Conservation (phyloP, 2,329 filamentous ascomycete genomes). For the Colletotrichum sp. region DNA sequence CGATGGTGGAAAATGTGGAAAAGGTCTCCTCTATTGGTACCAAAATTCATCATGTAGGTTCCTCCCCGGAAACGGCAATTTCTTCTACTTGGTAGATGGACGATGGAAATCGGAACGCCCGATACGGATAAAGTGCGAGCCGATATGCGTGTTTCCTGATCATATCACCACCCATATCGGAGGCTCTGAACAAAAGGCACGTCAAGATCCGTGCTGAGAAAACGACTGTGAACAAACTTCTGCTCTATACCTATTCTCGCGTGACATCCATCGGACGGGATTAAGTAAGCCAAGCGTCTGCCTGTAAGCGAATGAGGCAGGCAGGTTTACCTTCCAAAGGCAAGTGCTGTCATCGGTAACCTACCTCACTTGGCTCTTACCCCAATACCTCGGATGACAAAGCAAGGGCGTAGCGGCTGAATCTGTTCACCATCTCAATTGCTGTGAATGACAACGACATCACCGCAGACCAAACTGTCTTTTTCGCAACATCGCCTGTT, state of each 20-base stretch:
- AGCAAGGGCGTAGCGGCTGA: slow-evolving; percentile 6
- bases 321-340: not conserved
- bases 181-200: not conserved
- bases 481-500: not conserved
- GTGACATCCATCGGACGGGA: not conserved
- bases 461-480: not conserved
- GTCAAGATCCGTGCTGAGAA: not conserved
- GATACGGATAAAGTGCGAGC: not conserved
- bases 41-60: not conserved
- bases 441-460: not conserved
- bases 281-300: not conserved
- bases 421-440: not conserved
- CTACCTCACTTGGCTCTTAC: not conserved
- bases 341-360: not conserved
- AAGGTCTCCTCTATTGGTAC: not conserved
- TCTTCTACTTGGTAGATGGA: not conserved
- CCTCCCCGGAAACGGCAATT: not conserved
- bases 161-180: not conserved
- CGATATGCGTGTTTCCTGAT: not conserved
- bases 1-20: not conserved
- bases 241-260: not conserved
- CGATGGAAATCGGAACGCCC: not conserved
- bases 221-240: not conserved
- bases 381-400: slow-evolving; percentile 5
- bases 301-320: not conserved